A percentile compares a stretch with the other conserved stretches of the same genome.
phyloP scores from a whole-genome alignment of 768 basidiomycete genomes.

The Pleurotus sapidus region DNA sequence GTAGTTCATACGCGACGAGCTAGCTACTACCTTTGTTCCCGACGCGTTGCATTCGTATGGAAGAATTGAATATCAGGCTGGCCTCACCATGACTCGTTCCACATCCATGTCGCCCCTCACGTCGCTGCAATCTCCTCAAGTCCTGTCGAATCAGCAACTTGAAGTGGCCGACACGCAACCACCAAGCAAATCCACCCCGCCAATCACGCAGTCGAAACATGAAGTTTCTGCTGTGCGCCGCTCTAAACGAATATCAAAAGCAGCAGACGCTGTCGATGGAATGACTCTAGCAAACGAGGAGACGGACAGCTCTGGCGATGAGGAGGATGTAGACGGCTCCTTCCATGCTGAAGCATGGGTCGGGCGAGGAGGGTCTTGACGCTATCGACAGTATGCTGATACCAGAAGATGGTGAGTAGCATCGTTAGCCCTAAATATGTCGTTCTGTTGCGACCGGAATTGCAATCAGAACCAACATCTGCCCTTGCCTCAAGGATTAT shows the following conservation, averaged over 20 bases:
- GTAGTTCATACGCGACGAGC: background rate
- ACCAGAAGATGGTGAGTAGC: conserved; percentile 43
- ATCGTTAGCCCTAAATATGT: background rate
- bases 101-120: too few relatives aligned
- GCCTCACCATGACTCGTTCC: background rate
- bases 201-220: background rate
- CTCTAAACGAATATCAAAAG: conserved; percentile 45
- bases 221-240: conserved; percentile 36
- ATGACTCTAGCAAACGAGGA: conserved; percentile 14
- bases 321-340: conserved; percentile 21
- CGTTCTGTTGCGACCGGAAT: conserved; percentile 6
- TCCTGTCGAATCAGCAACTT: too few relatives aligned
- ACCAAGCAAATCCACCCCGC: background rate
- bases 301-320: conserved; percentile 22
- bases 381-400: conserved; percentile 32
- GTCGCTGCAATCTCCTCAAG: too few relatives aligned
- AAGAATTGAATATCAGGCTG: background rate
- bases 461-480: conserved; percentile 60
- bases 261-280: background rate
- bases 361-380: conserved; percentile 23
- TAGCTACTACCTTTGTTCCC: too few relatives aligned
- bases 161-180: background rate
- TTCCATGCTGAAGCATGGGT: conserved; percentile 18
- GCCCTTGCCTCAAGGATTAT: conserved; percentile 63
- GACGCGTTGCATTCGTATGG: background rate